Evolutionary conservation across 371 early-diverging fungal genomes (phyloP).

Genomic region (Mucor velutinosus): DNA sequence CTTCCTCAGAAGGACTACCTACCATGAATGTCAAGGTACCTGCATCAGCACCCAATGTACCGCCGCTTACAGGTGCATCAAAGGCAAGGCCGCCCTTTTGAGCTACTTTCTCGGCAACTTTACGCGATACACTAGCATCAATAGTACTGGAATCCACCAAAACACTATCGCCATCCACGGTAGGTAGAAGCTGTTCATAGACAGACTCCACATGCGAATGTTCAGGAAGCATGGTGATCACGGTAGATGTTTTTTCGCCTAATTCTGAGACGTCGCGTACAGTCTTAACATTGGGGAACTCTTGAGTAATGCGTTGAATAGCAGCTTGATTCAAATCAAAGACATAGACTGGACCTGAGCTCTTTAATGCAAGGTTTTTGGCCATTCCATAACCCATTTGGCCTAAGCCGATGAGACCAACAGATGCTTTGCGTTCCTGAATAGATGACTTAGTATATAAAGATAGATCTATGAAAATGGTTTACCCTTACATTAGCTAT

Average conservation of each 20-base stretch:
- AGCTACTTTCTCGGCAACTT: conserved; percentile 63
- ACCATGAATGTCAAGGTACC: conserved; percentile 98
- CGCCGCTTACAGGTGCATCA: conserved; percentile 97
- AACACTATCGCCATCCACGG: conserved; percentile 51
- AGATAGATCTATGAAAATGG: not conserved
- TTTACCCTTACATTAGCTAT: not conserved
- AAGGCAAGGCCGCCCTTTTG: conserved; percentile 70
- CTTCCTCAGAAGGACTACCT: conserved; percentile 66
- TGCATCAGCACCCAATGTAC: conserved; percentile 85
- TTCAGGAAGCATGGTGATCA: conserved; percentile 95
- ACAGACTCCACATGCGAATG: conserved; percentile 78
- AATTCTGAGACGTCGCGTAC: conserved; percentile 70
- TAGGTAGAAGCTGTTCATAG: conserved; percentile 71
- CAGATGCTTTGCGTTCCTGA: conserved; percentile 42
- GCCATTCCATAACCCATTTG: conserved; percentile 96
- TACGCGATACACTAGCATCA: conserved; percentile 72
- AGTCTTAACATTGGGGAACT: conserved; percentile 48
- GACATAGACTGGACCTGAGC: conserved; percentile 60
- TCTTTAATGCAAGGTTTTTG: conserved; percentile 75
- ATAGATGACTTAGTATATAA: not conserved
- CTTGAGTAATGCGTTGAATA: conserved; percentile 52
- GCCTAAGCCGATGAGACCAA: conserved; percentile 95
- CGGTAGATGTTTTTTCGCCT: conserved; percentile 70
- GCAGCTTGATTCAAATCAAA: conserved; percentile 71
- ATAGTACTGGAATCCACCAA: conserved; percentile 94